Conservation (phyloP, 306 rosid species). For the Gastrolobium bilobum region DNA sequence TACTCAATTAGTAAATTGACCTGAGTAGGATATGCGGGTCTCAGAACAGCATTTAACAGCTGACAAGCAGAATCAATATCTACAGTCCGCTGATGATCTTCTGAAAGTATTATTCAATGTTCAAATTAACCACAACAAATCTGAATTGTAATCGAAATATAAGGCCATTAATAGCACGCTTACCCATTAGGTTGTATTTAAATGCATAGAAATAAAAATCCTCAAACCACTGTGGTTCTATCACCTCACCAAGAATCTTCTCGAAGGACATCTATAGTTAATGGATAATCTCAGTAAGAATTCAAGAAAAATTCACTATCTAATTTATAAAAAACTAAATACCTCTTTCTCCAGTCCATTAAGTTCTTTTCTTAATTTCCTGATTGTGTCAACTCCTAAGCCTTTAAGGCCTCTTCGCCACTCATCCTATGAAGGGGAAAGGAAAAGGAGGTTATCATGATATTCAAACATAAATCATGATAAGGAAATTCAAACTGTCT, state of each 20-base stretch:
- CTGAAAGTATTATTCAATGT: conserved; percentile 46
- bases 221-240: conserved; percentile 34
- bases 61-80: conserved; percentile 55
- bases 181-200: conserved; percentile 56
- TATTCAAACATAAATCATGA: too few species aligned
- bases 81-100: conserved; percentile 47
- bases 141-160: not conserved
- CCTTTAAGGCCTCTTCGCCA: conserved; percentile 58
- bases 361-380: conserved; percentile 50
- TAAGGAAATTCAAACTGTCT: too few species aligned
- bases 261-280: not conserved
- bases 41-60: conserved; percentile 53
- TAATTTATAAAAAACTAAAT: not conserved
- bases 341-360: conserved; percentile 54
- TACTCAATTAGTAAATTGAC: conserved; percentile 49
- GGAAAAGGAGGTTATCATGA: not conserved
- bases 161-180: conserved; percentile 1
- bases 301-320: not conserved
- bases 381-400: conserved; percentile 42
- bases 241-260: not conserved
- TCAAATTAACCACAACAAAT: conserved; percentile 20
- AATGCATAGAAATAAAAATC: conserved; percentile 59
- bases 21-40: conserved; percentile 40
- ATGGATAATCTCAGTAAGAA: conserved; percentile 15
- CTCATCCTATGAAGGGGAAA: conserved; percentile 51